Evolutionary conservation across 305 asterid species (phyloP), one percentile per base, ranked within the genome.

Genomic region (Solanum hybrid): DNA sequence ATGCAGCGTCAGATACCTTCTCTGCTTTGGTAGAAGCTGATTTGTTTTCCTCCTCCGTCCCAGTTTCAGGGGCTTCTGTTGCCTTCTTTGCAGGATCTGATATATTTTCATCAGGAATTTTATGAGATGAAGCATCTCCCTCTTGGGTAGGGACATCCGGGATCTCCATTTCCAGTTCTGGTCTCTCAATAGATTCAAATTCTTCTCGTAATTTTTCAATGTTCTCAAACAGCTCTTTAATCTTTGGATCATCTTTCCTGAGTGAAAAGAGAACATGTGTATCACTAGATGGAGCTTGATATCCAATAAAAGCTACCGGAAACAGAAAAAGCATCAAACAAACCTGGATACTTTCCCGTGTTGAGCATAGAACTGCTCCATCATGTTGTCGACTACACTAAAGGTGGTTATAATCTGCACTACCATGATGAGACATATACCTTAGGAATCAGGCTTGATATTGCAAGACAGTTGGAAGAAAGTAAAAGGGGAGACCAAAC

Each of bases 351-450:
- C 70, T 90, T 93, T 94, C 90, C 94, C 98, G 87, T 90, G 94
- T 87, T 94, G 95, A 72, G 97, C 92, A 92, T 95, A 95, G 92
- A 94, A 94, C 90, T 95, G 98, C 92, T 95, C 96, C 92, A 93
- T 96, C 99, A 97, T 96, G 95, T 94, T 94, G 94, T 97, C 97
- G 89, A 95, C 99, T 80, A 95, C 98, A 83, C 98, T 96, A 94
- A 95, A 98, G 72, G 94, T 96, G 85, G 98, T 95, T 90, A 97
- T 93, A 85, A 97, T 97, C 99, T 97, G 94, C 87, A 88, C 39
- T 22, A 34, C 80, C 87, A 87, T 88, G 32, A 88, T 88, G 32
- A 88, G 76, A 90, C 38, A 87, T 24, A 68, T 20, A 39, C 22
- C 88, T 31, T 11, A 57, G 88, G 39, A 31, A 51, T 57, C 88